A percentile compares a stretch with the other conserved stretches of the same genome.
These are phyloP conservation scores for Kingdonia uniflora DNA, from an alignment of 164 flowering plant genomes.

Conservation along the genomic window DNA sequence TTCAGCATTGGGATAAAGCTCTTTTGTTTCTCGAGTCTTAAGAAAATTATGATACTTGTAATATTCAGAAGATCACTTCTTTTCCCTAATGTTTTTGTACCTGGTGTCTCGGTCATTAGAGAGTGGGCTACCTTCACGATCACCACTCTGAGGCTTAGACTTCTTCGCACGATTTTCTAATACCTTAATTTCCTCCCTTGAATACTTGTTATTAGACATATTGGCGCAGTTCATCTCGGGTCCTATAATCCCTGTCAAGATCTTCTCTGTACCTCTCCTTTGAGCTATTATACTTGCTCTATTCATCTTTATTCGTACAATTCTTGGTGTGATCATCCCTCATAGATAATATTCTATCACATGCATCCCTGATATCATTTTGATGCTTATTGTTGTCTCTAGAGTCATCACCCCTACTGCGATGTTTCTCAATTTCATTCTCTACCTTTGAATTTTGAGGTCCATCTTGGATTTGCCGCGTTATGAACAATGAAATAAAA, in stretches of 20 bases:
- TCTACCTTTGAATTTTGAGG: too few relatives aligned
- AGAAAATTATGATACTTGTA: too few relatives aligned
- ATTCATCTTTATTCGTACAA: too few relatives aligned
- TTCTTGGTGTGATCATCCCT: constrained; percentile 19
- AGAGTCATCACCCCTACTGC: constrained; percentile 30
- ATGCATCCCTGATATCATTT: constrained; percentile 30
- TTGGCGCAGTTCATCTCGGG: constrained; percentile 33
- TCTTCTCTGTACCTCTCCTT: constrained; percentile 20
- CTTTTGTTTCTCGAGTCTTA: too few relatives aligned
- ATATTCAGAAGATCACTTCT: constrained; percentile 30
- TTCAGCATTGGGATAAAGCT: constrained; percentile 24
- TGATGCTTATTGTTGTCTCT: constrained; percentile 35
- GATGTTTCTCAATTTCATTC: too few relatives aligned
- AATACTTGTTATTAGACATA: constrained; percentile 32
- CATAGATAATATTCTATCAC: constrained; percentile 34
- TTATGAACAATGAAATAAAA: too few relatives aligned
- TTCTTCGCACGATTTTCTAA: constrained; percentile 32
- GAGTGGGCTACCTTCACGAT: constrained; percentile 31
- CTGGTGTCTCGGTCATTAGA: constrained; percentile 32
- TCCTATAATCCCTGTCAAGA: constrained; percentile 23
- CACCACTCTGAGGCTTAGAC: too few relatives aligned
- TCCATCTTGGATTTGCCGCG: too few relatives aligned
- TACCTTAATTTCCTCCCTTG: constrained; percentile 35
- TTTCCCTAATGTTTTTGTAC: constrained; percentile 34
- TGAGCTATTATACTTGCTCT: constrained; percentile 24